A percentile compares a stretch with the other conserved stretches of the same genome.
These are phyloP conservation scores for Reticulascus tulasneorum DNA, from an alignment of 2,329 filamentous ascomycete genomes.

Conservation along the genomic window DNA sequence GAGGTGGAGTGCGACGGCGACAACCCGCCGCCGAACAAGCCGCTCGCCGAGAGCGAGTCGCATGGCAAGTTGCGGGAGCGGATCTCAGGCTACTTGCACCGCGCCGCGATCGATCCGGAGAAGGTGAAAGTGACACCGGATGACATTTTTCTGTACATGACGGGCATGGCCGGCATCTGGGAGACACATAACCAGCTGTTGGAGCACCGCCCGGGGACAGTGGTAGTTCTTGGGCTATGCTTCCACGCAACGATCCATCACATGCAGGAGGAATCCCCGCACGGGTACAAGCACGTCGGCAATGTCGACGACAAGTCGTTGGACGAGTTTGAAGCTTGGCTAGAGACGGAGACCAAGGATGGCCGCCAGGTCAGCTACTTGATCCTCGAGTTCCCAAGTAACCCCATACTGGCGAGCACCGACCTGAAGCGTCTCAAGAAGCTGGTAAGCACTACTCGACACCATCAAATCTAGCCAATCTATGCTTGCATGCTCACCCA, in stretches of 20 bases:
- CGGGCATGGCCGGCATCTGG: constrained; percentile 52
- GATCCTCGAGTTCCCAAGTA: constrained; percentile 41
- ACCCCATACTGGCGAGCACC: constrained; percentile 28
- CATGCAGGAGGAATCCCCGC: constrained; percentile 39
- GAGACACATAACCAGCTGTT: constrained; percentile 34
- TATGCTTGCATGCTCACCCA: neutral
- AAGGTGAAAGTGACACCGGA: constrained; percentile 21
- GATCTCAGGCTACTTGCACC: constrained; percentile 36
- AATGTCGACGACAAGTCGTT: constrained; percentile 37
- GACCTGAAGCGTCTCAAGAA: constrained; percentile 26
- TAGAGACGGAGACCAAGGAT: constrained; percentile 33
- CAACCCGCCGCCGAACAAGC: constrained; percentile 29
- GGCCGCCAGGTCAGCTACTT: constrained; percentile 39
- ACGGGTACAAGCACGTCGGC: constrained; percentile 45
- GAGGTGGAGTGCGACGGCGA: constrained; percentile 25
- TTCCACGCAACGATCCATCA: constrained; percentile 48
- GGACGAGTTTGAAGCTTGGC: constrained; percentile 38
- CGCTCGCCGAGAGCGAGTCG: constrained; percentile 30
- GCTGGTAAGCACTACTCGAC: constrained; percentile 5
- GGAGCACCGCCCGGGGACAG: constrained; percentile 26
- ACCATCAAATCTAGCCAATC: neutral
- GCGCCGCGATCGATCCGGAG: constrained; percentile 29
- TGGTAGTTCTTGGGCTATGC: constrained; percentile 44
- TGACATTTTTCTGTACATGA: constrained; percentile 51
- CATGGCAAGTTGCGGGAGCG: constrained; percentile 35